phyloP scores from a whole-genome alignment of 2,329 filamentous ascomycete species.

The Aspergillus thermomutatus region DNA sequence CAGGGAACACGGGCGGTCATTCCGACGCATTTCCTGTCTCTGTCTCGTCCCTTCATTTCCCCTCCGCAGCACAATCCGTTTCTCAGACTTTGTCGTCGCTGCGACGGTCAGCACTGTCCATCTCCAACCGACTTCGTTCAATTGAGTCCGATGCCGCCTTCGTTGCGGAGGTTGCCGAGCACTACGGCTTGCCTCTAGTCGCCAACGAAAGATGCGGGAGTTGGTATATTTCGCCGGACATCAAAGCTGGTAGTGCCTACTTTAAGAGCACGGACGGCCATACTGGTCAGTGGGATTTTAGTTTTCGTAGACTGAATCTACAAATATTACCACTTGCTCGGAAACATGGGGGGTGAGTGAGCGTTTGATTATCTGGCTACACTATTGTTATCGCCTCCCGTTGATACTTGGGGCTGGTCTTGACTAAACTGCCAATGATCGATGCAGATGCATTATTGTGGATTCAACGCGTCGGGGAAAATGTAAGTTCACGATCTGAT shows the following conservation, averaged over 20 bases:
- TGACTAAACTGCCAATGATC: conserved; percentile 1
- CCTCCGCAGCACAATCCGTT: conserved; percentile 58
- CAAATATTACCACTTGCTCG: conserved; percentile 70
- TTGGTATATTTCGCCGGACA: conserved; percentile 75
- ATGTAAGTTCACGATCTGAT: conserved; percentile 46
- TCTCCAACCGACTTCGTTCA: conserved; percentile 76
- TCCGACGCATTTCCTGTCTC: conserved; percentile 32
- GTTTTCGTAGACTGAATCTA: conserved; percentile 76
- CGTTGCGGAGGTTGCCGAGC: conserved; percentile 55
- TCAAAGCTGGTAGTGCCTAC: conserved; percentile 74
- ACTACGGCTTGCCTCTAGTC: conserved; percentile 64
- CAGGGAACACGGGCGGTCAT: conserved; percentile 23
- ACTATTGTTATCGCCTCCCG: neutral
- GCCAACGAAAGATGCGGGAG: conserved; percentile 95
- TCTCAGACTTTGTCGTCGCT: conserved; percentile 68
- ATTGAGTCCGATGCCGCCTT: conserved; percentile 75
- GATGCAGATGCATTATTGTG: conserved; percentile 64
- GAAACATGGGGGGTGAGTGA: conserved; percentile 60
- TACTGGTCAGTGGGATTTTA: conserved; percentile 86
- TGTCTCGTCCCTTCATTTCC: conserved; percentile 51
- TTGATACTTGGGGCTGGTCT: conserved; percentile 9
- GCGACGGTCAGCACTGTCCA: conserved; percentile 71
- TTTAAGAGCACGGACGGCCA: conserved; percentile 99
- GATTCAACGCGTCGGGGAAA: conserved; percentile 93
- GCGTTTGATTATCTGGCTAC: no score